phyloP scores from a whole-genome alignment of 1,284 basidiomycete genomes.

The Naganishia sp. region DNA sequence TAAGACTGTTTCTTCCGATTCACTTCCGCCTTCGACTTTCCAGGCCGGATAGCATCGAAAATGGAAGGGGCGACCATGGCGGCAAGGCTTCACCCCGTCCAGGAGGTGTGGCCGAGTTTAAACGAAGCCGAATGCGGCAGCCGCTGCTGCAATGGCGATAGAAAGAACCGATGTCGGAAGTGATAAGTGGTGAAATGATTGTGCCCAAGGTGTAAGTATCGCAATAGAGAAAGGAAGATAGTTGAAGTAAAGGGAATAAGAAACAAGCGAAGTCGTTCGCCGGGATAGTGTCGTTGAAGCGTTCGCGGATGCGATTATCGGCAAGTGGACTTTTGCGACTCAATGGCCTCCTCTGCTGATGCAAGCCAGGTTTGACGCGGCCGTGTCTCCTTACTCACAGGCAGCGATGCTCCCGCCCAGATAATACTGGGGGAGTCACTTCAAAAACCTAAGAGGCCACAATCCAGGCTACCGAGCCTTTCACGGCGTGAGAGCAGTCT shows the following conservation, averaged over 20 bases:
- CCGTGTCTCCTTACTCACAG: background rate
- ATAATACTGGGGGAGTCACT: background rate
- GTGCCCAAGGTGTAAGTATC: background rate
- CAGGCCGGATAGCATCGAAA: constrained; percentile 1
- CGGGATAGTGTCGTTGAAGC: background rate
- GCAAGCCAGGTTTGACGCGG: background rate
- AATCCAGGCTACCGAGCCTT: background rate
- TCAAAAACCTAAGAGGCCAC: background rate
- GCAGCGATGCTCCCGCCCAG: no score
- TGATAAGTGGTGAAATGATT: background rate
- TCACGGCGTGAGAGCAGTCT: background rate
- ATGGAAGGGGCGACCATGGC: constrained; percentile 12
- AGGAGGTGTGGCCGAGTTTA: background rate
- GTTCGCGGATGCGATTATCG: constrained; percentile 20
- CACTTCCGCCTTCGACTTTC: constrained; percentile 24
- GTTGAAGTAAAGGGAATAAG: background rate
- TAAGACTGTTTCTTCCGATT: constrained; percentile 28
- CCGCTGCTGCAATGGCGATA: background rate
- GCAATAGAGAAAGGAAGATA: background rate
- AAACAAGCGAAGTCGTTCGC: background rate
- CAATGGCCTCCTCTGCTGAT: background rate
- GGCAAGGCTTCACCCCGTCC: constrained; percentile 10
- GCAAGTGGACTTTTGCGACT: constrained; percentile 20
- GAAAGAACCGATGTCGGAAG: background rate
- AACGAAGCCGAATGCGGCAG: background rate